Evolutionary conservation across 371 early-diverging fungal genomes (phyloP), one percentile per base, ranked within the genome.

Genomic region (Mucor lusitanicus): DNA sequence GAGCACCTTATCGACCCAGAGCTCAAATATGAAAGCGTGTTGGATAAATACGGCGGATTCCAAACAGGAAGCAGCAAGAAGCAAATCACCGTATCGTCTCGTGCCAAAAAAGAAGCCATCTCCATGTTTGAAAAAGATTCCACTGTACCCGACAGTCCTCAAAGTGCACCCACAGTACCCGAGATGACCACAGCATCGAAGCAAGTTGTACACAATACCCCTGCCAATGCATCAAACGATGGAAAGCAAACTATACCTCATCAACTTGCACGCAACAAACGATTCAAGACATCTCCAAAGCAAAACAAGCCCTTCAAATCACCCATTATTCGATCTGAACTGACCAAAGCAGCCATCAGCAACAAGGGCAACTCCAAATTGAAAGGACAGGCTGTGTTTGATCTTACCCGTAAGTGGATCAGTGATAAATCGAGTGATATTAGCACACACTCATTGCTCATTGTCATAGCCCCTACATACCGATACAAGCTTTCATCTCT

Each of bases 251-350:
- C 19, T 30, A 33, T 44, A 56, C 32, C 59, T 25, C 17, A 8
- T 1, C n/a, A 55, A 5, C 60, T 35, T 23, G 60, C 50, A 59
- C 46, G 59, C 25, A 61, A 40, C 28, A 50, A 53, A 25, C 57
- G 63, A 37, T 6, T 58, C 4, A 21, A 50, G 8, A 21, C 25
- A 0, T 15, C 35, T 2, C 23, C 23, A 27, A 71, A 60, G 30
- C 53, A 58, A 32, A 60, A 69, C 25, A 69, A 66, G 12, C 66
- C 70, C 13, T 70, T 82, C 39, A 79, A 76, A 62, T 82, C 82
- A 13, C 82, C 82, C 1, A 68, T 77, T 11, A 69, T 81, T 21
- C 46, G 70, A 11, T 72, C 69, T 21, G 77, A 69, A 44, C 32
- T 68, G 13, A 77, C 82, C 37, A 77, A 75, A 54, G 77, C 76